Base-by-base conservation (phyloP, 495 filamentous ascomycete genomes). In the Aspergillus egyptiacus region DNA sequence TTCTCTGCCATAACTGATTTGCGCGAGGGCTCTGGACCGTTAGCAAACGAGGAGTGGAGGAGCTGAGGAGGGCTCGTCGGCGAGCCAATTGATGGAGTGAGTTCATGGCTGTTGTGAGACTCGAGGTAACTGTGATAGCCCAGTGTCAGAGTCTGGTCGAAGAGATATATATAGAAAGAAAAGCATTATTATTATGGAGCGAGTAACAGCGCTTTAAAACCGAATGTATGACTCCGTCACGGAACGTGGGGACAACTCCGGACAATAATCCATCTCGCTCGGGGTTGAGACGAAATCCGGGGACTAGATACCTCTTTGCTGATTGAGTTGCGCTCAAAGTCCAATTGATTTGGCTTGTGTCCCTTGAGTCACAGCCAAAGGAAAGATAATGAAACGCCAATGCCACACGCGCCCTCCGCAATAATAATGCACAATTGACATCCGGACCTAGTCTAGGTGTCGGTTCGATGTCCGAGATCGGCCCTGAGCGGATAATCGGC, bases 11-110 rank as follows among this genome's bases (percentile, higher is more conserved):
- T 64, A 63, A 48, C 32, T 59, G 59, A 44, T 49, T 63, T 37
- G 56, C 41, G 3, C 64, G 46, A 37, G 57, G 35, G 48, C 43
- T 61, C 50, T 65, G 63, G 6, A 58, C 52, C 27, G 56, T 46
- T 38, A 61, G 37, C 41, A 59, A 52, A 36, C 64, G 65, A 23
- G 65, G 56, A 40, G 50, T 55, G 40, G 55, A 47, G 22, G 61
- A 54, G 30, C 56, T 51, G 39, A 54, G 54, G 14, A 68, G 37
- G 28, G 64, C 68, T 61, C 55, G 59, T 36, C 53, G 64, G 59
- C 69, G 66, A 46, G 65, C 59, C 41, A 73, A 62, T 64, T 71
- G 71, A 42, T 64, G 62, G 48, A 71, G 48, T 6, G 64, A 63
- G 37, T 64, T 69, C 71, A 74, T 74, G 53, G 39, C 51, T 60